A percentile compares a stretch with the other conserved stretches of the same genome.
These are phyloP conservation scores for Apiospora koreana DNA, from an alignment of 2,329 filamentous ascomycete species.

Conservation along the genomic window DNA sequence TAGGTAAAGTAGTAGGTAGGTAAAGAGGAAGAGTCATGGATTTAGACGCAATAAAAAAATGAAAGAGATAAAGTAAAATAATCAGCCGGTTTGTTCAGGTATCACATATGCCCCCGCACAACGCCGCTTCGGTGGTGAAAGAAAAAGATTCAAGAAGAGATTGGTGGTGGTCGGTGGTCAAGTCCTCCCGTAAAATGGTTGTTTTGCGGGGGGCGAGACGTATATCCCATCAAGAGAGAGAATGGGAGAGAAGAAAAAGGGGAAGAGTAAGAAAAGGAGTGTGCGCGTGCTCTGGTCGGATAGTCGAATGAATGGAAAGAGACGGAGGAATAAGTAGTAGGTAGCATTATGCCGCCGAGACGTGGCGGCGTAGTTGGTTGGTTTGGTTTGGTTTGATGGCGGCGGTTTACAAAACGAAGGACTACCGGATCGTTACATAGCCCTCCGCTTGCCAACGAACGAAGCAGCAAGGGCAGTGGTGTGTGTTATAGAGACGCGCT, in stretches of 20 bases:
- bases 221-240: not conserved
- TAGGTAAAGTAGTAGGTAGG: not conserved
- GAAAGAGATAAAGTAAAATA: constrained; percentile 7
- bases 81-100: constrained; percentile 13
- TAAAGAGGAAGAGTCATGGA: constrained; percentile 1
- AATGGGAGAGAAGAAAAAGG: not conserved
- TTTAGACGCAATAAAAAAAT: not conserved
- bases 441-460: not conserved
- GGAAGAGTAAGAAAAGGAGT: constrained; percentile 8
- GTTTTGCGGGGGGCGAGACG: not conserved
- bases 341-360: not conserved
- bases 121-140: constrained; percentile 10
- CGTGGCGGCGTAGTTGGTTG: not conserved
- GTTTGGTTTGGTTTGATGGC: not conserved
- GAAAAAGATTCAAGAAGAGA: not conserved
- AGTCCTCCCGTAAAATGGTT: not conserved
- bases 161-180: not conserved
- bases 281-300: constrained; percentile 7
- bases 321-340: constrained; percentile 1
- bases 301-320: constrained; percentile 1
- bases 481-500: not conserved
- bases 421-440: constrained; percentile 3
- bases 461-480: not conserved
- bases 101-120: constrained; percentile 11
- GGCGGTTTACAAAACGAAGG: constrained; percentile 1